Conservation (phyloP, 208 protist genomes). For the Leishmania tropica region DNA sequence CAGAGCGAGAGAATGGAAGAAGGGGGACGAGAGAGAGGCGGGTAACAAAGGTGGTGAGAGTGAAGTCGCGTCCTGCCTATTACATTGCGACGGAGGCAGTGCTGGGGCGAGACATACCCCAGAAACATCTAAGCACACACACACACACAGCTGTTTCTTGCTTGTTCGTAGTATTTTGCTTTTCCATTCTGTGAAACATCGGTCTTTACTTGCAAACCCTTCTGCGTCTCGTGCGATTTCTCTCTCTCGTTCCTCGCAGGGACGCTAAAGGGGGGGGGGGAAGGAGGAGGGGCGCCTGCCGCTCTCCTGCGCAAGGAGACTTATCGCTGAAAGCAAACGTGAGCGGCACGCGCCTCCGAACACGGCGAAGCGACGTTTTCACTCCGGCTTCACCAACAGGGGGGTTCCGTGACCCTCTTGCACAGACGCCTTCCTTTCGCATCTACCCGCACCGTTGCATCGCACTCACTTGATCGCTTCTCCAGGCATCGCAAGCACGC, state of each 20-base stretch:
- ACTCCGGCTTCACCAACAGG: neutral
- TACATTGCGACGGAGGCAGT: neutral
- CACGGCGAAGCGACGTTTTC: neutral
- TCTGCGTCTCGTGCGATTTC: neutral
- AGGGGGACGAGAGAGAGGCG: neutral
- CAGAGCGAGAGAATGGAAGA: neutral
- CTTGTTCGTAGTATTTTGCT: neutral
- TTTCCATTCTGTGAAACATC: neutral
- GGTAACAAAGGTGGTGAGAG: neutral
- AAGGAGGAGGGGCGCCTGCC: neutral
- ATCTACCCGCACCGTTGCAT: neutral
- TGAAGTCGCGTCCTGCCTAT: neutral
- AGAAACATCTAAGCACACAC: neutral
- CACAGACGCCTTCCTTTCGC: neutral
- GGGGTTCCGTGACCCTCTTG: neutral
- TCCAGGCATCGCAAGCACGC: neutral
- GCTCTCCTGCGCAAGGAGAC: neutral
- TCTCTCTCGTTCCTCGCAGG: neutral
- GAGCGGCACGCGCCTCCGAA: neutral
- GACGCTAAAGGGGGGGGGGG: neutral
- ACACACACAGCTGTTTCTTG: neutral
- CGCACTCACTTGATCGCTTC: neutral
- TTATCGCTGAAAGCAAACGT: neutral
- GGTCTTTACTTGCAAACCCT: neutral
- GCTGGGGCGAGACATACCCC: neutral